A percentile compares a stretch with the other conserved stretches of the same genome.
phyloP scores from a whole-genome alignment of 352 stramenopile genomes.

The Phytophthora pistaciae region DNA sequence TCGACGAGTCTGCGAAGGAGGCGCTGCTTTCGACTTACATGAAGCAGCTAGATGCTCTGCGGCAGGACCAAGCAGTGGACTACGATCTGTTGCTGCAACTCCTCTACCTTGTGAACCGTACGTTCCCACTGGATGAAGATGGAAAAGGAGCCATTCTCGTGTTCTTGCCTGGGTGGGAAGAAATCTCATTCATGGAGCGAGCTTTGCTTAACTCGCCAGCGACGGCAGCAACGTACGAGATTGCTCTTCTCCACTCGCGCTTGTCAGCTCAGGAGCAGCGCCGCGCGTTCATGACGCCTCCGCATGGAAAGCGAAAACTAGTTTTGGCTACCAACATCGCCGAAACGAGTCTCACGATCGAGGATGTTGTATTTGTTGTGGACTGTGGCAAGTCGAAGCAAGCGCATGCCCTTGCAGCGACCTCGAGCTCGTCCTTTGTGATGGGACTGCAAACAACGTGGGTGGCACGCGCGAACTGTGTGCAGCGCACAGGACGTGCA shows the following conservation, averaged over 20 bases:
- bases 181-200: slow-evolving; percentile 84
- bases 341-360: slow-evolving; percentile 97
- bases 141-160: slow-evolving; percentile 81
- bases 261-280: slow-evolving; percentile 79
- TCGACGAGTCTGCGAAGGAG: slow-evolving; percentile 47
- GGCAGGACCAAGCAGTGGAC: slow-evolving; percentile 74
- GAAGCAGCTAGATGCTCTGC: slow-evolving; percentile 67
- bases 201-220: slow-evolving; percentile 62
- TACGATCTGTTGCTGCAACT: slow-evolving; percentile 76
- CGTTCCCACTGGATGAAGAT: slow-evolving; percentile 58
- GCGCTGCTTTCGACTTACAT: slow-evolving; percentile 61
- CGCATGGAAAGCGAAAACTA: slow-evolving; percentile 74
- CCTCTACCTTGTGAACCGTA: slow-evolving; percentile 65
- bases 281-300: slow-evolving; percentile 70
- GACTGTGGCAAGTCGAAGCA: slow-evolving; percentile 90
- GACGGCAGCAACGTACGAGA: slow-evolving; percentile 63
- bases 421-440: slow-evolving; percentile 85
- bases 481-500: slow-evolving; percentile 93
- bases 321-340: slow-evolving; percentile 96
- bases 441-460: slow-evolving; percentile 92
- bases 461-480: slow-evolving; percentile 86
- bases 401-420: slow-evolving; percentile 64
- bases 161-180: slow-evolving; percentile 86
- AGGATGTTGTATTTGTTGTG: slow-evolving; percentile 93
- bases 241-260: slow-evolving; percentile 79